Conservation (phyloP, 140 eudicot species). For the Anethum foeniculum region DNA sequence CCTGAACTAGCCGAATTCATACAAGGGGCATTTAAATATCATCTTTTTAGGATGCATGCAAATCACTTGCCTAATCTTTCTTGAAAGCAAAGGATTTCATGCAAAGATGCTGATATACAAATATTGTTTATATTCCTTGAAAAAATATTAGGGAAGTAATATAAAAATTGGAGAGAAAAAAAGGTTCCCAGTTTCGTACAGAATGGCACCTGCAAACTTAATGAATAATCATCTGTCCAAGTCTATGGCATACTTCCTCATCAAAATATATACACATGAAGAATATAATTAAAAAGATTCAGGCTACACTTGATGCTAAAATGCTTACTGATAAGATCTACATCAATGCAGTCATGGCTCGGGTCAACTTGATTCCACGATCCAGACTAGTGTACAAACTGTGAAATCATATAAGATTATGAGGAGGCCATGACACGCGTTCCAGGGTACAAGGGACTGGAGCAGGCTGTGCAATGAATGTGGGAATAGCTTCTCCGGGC, state of each 20-base stretch:
- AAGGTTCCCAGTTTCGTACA: neutral
- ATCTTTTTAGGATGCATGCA: neutral
- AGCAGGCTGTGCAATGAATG: slow-evolving; percentile 71
- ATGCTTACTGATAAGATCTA: neutral
- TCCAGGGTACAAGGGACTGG: slow-evolving; percentile 47
- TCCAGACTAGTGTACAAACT: slow-evolving; percentile 12
- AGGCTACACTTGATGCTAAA: neutral
- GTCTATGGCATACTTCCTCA: slow-evolving; percentile 1
- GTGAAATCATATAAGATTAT: slow-evolving; percentile 19
- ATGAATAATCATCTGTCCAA: neutral
- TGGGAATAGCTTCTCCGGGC: slow-evolving; percentile 71
- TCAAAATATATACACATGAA: slow-evolving; percentile 11
- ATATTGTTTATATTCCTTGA: neutral
- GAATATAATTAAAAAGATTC: neutral
- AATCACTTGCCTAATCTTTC: neutral
- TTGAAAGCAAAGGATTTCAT: neutral
- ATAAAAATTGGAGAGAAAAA: neutral
- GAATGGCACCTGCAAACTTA: neutral
- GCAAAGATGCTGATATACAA: neutral
- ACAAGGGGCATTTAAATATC: too few relatives aligned
- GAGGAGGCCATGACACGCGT: slow-evolving; percentile 35
- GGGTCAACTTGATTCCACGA: neutral
- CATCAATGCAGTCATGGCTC: neutral
- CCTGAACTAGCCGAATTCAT: neutral
- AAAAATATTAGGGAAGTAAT: neutral